Evolutionary conservation across 768 basidiomycete species (phyloP).

Genomic region (Fistulinella prunicolor): DNA sequence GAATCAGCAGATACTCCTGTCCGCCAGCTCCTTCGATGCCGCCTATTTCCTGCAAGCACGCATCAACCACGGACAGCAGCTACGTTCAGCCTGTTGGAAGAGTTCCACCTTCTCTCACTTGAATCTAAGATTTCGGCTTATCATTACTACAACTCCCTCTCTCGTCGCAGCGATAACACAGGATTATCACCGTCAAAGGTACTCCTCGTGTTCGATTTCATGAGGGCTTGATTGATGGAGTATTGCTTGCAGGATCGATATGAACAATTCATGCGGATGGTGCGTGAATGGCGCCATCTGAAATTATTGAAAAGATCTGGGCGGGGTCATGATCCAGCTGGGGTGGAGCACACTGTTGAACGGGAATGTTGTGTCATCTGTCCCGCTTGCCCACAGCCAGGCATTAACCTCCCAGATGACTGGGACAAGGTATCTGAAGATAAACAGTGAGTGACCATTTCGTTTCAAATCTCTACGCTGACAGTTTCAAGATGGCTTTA

Average conservation of each 20-base stretch:
- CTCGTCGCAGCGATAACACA: not conserved
- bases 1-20: not conserved
- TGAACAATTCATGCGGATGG: not conserved
- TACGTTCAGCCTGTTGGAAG: not conserved
- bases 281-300: not conserved
- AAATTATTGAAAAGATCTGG: not conserved
- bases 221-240: too few species aligned
- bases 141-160: not conserved
- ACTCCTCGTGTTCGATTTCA: too few species aligned
- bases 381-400: not conserved
- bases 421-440: too few species aligned
- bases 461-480: too few species aligned
- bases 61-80: not conserved
- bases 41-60: not conserved
- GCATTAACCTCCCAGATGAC: not conserved
- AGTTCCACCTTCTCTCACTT: not conserved
- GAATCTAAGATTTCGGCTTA: not conserved
- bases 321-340: not conserved
- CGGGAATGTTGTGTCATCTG: not conserved
- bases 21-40: not conserved
- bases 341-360: not conserved
- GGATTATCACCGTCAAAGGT: too few species aligned
- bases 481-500: slow-evolving; percentile 14
- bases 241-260: too few species aligned
- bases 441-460: too few species aligned